A percentile compares a stretch with the other conserved stretches of the same genome.
Conservation (phyloP, 768 basidiomycete genomes). For the Kwoniella europaea region DNA sequence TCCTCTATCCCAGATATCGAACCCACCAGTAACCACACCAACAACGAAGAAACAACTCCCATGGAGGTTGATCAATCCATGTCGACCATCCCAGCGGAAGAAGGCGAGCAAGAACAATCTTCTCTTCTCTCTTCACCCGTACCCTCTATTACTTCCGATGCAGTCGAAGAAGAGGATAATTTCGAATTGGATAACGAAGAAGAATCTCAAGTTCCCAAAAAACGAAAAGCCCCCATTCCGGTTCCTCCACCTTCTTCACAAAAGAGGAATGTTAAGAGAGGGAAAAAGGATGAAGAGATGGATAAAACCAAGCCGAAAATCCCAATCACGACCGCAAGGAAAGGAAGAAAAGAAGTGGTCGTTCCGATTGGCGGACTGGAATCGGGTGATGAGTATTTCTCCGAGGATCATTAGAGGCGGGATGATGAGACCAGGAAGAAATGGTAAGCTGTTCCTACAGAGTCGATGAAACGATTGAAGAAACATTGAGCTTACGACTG, state of each 20-base stretch:
- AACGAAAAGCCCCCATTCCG: neutral
- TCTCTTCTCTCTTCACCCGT: neutral
- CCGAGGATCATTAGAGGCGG: neutral
- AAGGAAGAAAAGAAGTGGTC: neutral
- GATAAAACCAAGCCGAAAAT: neutral
- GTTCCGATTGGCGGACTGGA: neutral
- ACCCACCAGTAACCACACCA: neutral
- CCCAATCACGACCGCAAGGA: neutral
- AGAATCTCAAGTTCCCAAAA: conserved; percentile 15
- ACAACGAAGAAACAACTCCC: neutral
- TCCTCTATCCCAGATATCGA: neutral
- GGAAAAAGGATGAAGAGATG: neutral
- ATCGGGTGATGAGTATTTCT: neutral
- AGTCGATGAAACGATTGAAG: neutral
- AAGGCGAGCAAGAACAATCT: neutral
- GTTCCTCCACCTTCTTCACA: neutral
- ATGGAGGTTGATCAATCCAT: neutral
- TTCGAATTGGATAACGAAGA: conserved; percentile 12
- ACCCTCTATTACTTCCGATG: neutral
- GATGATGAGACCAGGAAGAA: neutral
- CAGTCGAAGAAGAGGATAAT: neutral
- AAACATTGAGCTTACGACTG: neutral
- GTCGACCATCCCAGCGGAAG: conserved; percentile 4
- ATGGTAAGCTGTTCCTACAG: neutral
- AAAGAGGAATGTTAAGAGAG: neutral